Base-by-base conservation (phyloP, 108 stramenopile species). In the Fragilariopsis cylindrus region DNA sequence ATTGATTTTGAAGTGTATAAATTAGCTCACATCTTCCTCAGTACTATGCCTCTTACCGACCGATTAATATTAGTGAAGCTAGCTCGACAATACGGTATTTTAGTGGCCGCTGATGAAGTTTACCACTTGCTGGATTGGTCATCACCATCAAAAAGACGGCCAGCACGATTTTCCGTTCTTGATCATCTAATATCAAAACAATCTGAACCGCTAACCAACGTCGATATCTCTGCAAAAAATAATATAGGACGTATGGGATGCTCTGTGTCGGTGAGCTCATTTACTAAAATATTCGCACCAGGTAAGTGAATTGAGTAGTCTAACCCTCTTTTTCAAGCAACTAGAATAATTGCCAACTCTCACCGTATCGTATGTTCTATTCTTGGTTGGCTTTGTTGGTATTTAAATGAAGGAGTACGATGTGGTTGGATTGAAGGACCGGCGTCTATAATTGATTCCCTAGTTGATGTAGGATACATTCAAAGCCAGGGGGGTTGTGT, bases 371-470 rank as follows among this genome's bases (percentile, higher is more conserved):
- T 30, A 30, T 30, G 30, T 30, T 30, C 30, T 30, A 30, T 30
- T 30, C 30, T 30, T 30, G 30, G 30, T 30, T 30, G 30, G 30
- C 30, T 30, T 30, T 30, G 30, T 30, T 30, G 30, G 30, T 30
- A 30, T 30, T 30, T 2, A 30, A 30, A 30, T 30, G 1, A 30
- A 30, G 89, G 90, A 13, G 69, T 91, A 0, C 77, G 90, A 60
- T 72, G 82, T 41, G 90, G 90, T 11, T 91, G 90, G 90, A 82
- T 91, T 8, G 87, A 91, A 78, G 90, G 81, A 44, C 86, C 85
- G 9, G 49, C 60, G 39, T 42, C 43, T 19, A 80, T 91, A 42
- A 74, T 88, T 60, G 57, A 83, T 15, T 56, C 76, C 5, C 52
- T 91, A 50, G 60, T 18, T 12, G 57, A 73, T 12, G 67, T 84